Percentiles rank a stretch among this genome's conserved stretches.
These are phyloP conservation scores for Apostasia ramifera DNA, from an alignment of 106 monocot species.

Conservation along the genomic window DNA sequence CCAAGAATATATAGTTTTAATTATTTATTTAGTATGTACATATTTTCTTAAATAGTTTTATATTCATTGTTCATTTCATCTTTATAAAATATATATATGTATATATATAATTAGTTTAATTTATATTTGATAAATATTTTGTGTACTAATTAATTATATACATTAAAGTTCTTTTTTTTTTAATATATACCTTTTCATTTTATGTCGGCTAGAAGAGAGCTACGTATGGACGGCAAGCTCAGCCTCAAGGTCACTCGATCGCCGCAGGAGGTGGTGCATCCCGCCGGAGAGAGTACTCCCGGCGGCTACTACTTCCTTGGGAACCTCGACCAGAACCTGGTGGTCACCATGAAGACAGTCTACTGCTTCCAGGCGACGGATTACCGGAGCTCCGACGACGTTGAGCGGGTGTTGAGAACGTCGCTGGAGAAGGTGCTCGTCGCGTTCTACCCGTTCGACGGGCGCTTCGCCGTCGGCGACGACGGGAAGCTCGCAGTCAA, in stretches of 20 bases:
- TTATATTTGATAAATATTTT: too few relatives aligned
- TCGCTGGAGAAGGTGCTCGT: slow-evolving; percentile 24
- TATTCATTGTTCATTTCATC: too few relatives aligned
- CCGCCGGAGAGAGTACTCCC: neutral
- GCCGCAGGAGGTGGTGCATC: neutral
- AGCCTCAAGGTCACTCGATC: neutral
- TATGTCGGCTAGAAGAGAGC: too few relatives aligned
- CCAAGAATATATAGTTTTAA: too few relatives aligned
- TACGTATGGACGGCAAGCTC: neutral
- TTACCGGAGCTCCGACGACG: slow-evolving; percentile 7
- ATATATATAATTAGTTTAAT: too few relatives aligned
- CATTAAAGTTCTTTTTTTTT: too few relatives aligned
- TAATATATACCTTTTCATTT: too few relatives aligned
- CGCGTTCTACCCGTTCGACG: slow-evolving; percentile 34
- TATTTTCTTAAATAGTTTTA: too few relatives aligned
- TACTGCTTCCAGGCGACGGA: slow-evolving; percentile 22
- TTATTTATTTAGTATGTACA: too few relatives aligned
- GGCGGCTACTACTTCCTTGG: slow-evolving; percentile 27
- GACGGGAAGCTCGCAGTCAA: slow-evolving; percentile 28
- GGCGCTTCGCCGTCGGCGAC: slow-evolving; percentile 17
- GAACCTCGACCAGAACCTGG: slow-evolving; percentile 51
- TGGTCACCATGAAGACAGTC: slow-evolving; percentile 31
- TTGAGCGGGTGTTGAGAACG: slow-evolving; percentile 12
- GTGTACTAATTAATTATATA: too few relatives aligned
- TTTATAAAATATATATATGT: too few relatives aligned